Base-by-base conservation (phyloP, 1,284 basidiomycete genomes). In the Trametes sp. region DNA sequence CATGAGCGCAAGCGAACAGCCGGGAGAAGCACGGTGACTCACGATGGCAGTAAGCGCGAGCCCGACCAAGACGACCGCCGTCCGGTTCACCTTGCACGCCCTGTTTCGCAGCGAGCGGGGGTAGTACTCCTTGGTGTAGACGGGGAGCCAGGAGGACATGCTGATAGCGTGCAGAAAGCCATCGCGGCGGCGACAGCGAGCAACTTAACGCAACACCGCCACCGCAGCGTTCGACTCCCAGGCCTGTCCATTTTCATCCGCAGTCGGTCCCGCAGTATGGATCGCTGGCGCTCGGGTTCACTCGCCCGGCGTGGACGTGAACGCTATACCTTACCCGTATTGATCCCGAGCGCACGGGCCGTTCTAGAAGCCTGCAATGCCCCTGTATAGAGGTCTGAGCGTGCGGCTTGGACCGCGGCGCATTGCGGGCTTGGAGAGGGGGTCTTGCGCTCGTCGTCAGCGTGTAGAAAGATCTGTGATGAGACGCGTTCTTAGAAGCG, bases 111-210 rank as follows among this genome's bases (percentile, higher is more conserved):
- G 36, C 2, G 58, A 54, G 10, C 53, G 53, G 21, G 58, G 31
- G 38, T 54, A 60, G 36, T 42, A 35, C 36, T 60, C 58, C 46
- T 54, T 48, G 45, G 28, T 31, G 53, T 60, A 46, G 58, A 49
- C 23, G 42, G 58, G 58, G 41, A 60, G 45, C 58, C 58, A 60
- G 52, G 58, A 48, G 24, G 52, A 54, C 58, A 60, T 60, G 42
- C 28, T 41, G 58, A 26, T 53, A 29, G 50, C 31, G 51, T 46
- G 42, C 31, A 35, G 50, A 42, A 42, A 45, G 48, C 29, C 29
- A 23, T 45, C 8, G 56, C 26, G 19, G 46, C 19, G 33, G 46
- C 31, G 28, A 52, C 19, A 29, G 35, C 24, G 57, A 42, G 35
- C 42, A 50, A 52, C n/a, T n/a, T n/a, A 35, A 44, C 41, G 14